phyloP scores from a whole-genome alignment of 495 filamentous ascomycete species.

The Emericellopsis terricola region DNA sequence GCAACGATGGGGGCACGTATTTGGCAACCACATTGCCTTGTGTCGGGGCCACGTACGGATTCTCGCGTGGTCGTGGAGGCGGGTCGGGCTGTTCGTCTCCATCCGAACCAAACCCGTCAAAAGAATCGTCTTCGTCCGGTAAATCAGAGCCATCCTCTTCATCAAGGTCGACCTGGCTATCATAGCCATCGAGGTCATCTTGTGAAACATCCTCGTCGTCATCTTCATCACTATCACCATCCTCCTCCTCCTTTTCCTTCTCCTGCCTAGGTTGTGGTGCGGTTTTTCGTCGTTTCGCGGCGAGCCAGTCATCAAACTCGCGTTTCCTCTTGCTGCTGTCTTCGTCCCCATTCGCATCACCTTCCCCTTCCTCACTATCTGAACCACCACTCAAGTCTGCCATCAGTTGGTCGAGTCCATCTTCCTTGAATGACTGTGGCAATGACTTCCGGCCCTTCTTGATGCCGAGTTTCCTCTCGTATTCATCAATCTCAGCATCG shows the following conservation, averaged over 20 bases:
- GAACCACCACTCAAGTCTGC: constrained; percentile 52
- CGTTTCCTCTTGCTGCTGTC: constrained; percentile 50
- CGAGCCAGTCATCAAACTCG: constrained; percentile 33
- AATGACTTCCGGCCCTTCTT: constrained; percentile 63
- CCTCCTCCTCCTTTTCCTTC: constrained; percentile 12
- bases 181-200: constrained; percentile 14
- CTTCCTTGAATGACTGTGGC: constrained; percentile 62
- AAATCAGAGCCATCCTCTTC: too few relatives aligned
- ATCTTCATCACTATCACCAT: constrained; percentile 10
- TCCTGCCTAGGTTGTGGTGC: neutral
- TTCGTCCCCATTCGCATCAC: constrained; percentile 33
- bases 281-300: constrained; percentile 28
- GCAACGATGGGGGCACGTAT: constrained; percentile 81
- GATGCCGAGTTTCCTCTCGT: constrained; percentile 80
- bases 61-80: constrained; percentile 20
- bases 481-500: constrained; percentile 68
- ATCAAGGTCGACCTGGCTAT: constrained; percentile 9
- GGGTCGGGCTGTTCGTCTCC: constrained; percentile 3
- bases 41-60: constrained; percentile 33
- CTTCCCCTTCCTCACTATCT: constrained; percentile 26
- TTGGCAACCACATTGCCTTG: constrained; percentile 21
- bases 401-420: constrained; percentile 66
- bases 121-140: too few relatives aligned
- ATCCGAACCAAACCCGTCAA: constrained; percentile 12
- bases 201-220: constrained; percentile 17